Evolutionary conservation across 2,329 filamentous ascomycete species (phyloP), one percentile per base, ranked within the genome.

Genomic region (Cladobotryum mycophilum): DNA sequence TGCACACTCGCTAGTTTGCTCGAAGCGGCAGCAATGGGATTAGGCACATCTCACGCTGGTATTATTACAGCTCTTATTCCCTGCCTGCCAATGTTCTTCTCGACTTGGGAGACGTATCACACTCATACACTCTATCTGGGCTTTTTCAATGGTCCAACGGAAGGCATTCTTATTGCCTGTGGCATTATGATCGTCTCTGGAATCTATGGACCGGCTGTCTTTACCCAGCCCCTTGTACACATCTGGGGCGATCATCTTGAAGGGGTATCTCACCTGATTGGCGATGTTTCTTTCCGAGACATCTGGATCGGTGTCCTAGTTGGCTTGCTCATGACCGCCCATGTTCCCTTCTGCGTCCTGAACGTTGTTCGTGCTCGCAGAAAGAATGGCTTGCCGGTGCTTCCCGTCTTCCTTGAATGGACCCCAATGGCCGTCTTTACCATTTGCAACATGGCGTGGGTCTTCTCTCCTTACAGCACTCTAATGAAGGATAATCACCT

Each of bases 101-200:
- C 92, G 3, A 99, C 93, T 2, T 99, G 93, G 93, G 93, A 99
- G 72, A 99, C 93, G 1, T 99, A 96, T 68, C 93, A 99, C 71
- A 96, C 93, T 5, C 93, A 99, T 68, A 97, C 93, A 0, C 76
- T 99, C 5, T 99, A 96, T 69, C 82, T 99, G 12, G 93, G 93
- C 49, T 89, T 92, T 67, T 87, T 99, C 80, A 99, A 99, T 67
- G 93, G 93, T 1, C 93, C 93, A 2, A 99, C 93, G 34, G 93
- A 99, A 74, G 93, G 93, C 17, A 76, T 99, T 34, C 84, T 97
- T 47, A 85, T 99, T 56, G 93, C 91, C 22, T 91, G 89, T 64
- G 70, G 74, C 47, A 81, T 96, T 63, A 97, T 97, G 89, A 76
- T 88, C 50, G 72, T 88, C 36, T 95, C 90, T 4, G 93, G 92